Evolutionary conservation across 148 eudicot genomes (phyloP), one percentile per base, ranked within the genome.

Genomic region (Silene latifolia): DNA sequence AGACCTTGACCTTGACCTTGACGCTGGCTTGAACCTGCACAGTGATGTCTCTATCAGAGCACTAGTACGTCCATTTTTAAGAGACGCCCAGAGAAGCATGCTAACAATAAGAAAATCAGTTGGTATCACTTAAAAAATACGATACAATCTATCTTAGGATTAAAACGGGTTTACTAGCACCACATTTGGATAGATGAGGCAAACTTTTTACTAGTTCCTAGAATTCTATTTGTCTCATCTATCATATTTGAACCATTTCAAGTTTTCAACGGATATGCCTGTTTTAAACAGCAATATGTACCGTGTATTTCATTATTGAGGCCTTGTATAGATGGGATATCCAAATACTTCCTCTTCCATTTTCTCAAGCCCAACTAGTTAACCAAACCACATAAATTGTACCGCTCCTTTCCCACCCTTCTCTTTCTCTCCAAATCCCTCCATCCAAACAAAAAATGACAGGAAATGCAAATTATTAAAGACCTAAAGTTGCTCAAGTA

Each of bases 21-120:
- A 0, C 44, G 91, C 68, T 80, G 77, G 48, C 75, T 74, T 76
- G 80, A 29, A 57, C 89, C 96, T 90, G 75, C 79, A 80, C 19
- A 78, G 25, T 47, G 17, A 75, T 65, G 11, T 71, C 5, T 70
- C 7, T 14, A 10, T 48, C 69, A 19, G 59, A 72, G 27, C 19
- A 54, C 57, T 39, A 9, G 57, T 21, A 39, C 44, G n/a, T 66
- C 51, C 13, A 7, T n/a, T 32, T 65, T 14, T 8, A 29, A 8
- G 39, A n/a, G 1, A 39, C 21, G 8, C 39, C 68, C 3, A 4
- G 1, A 14, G 5, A 15, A 66, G 48, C 47, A 64, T 27, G 68
- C 35, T 35, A 66, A 66, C 51, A n/a, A 66, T 35, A 17, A 17
- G 19, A 56, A 15, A 39, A 39, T 39, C 44, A 39, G 9, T 39